Percentiles rank a stretch among this genome's conserved stretches.
Conservation (phyloP, 2,329 filamentous ascomycete species). For the Colletotrichum liaoningense region DNA sequence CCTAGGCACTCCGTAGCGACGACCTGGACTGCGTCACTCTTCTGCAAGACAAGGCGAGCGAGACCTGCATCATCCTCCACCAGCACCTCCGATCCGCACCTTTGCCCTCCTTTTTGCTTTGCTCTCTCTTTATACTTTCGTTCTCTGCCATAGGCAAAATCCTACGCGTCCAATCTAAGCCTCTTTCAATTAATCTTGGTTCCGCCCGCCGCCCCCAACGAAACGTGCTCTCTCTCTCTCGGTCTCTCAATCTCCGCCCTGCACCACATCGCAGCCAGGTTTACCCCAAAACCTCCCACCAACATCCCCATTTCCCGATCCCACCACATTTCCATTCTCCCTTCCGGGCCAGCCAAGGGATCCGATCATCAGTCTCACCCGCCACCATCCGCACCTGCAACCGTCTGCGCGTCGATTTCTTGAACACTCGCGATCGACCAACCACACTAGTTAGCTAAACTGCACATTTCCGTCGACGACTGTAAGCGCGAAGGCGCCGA, state of each 20-base stretch:
- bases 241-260: background rate
- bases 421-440: background rate
- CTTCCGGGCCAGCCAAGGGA: conserved; percentile 25
- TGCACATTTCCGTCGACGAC: background rate
- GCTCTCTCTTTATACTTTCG: background rate
- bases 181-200: background rate
- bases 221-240: conserved; percentile 13
- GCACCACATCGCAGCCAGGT: conserved; percentile 10
- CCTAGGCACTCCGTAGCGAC: background rate
- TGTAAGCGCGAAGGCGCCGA: conserved; percentile 28
- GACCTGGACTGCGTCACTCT: conserved; percentile 26
- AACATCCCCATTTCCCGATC: background rate
- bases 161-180: background rate
- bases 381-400: background rate
- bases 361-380: conserved; percentile 8
- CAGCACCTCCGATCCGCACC: conserved; percentile 7
- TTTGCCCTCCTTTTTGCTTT: background rate
- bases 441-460: background rate
- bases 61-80: conserved; percentile 7
- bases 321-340: background rate
- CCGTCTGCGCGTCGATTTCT: background rate
- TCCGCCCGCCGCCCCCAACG: conserved; percentile 21
- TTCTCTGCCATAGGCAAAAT: background rate
- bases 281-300: conserved; percentile 4
- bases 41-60: conserved; percentile 15